A percentile compares a stretch with the other conserved stretches of the same genome.
These are phyloP conservation scores for Coelastrella sp. DNA, from an alignment of 139 green algal genomes.

Conservation along the genomic window DNA sequence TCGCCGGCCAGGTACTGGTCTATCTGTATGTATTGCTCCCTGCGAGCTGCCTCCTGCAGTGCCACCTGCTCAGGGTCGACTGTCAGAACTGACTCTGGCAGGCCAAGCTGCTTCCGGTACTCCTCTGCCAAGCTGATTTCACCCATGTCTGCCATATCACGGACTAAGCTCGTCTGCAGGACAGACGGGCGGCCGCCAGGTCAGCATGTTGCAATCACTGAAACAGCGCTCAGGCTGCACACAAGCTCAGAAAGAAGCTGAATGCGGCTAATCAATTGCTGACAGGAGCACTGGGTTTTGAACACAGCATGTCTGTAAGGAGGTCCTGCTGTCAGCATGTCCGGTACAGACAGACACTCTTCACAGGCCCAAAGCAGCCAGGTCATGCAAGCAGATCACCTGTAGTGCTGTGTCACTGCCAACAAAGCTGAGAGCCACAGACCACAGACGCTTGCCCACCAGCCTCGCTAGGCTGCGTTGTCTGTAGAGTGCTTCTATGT, in stretches of 20 bases:
- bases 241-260: no score
- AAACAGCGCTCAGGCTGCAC: no score
- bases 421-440: conserved; percentile 64
- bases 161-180: conserved; percentile 49
- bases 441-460: conserved; percentile 67
- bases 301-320: no score
- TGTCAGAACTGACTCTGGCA: conserved; percentile 45
- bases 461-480: conserved; percentile 63
- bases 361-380: no score
- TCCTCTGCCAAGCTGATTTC: conserved; percentile 63
- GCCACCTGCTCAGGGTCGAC: conserved; percentile 56
- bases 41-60: conserved; percentile 49
- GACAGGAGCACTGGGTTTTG: no score
- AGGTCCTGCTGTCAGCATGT: no score
- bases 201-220: no score
- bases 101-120: conserved; percentile 60
- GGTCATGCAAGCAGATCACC: conserved; percentile 40
- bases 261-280: no score
- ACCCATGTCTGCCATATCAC: conserved; percentile 58
- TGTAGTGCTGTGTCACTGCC: conserved; percentile 62
- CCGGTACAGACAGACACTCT: no score
- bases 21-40: conserved; percentile 65
- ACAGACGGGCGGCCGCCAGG: no score
- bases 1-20: conserved; percentile 43
- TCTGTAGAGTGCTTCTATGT: conserved; percentile 66